phyloP scores from a whole-genome alignment of 352 stramenopile genomes.

The Phytophthora ramorum region DNA sequence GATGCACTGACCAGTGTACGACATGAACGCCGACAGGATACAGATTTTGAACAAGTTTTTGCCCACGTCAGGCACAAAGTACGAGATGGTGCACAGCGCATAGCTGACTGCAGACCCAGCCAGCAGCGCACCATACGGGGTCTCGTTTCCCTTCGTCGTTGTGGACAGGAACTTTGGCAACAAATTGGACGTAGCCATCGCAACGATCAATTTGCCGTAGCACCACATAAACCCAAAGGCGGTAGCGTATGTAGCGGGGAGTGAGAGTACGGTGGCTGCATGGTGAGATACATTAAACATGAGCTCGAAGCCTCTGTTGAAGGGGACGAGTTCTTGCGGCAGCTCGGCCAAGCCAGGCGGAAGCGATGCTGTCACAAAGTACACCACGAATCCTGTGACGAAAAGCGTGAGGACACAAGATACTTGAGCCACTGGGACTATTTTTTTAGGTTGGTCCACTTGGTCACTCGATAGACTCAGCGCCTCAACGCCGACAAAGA shows the following conservation, averaged over 20 bases:
- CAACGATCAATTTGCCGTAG: constrained; percentile 56
- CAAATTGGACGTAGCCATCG: constrained; percentile 54
- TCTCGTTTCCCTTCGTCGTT: constrained; percentile 27
- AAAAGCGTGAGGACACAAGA: constrained; percentile 48
- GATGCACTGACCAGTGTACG: constrained; percentile 49
- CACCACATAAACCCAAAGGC: constrained; percentile 64
- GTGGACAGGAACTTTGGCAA: constrained; percentile 39
- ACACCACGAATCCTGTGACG: constrained; percentile 34
- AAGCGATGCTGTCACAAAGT: constrained; percentile 44
- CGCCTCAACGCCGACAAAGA: constrained; percentile 57
- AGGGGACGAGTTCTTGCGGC: constrained; percentile 29
- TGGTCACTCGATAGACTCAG: constrained; percentile 41
- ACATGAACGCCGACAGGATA: constrained; percentile 42
- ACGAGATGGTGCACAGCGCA: constrained; percentile 40
- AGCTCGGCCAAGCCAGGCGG: constrained; percentile 36
- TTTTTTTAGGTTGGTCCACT: constrained; percentile 46
- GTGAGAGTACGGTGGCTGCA: constrained; percentile 39
- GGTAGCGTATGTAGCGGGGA: constrained; percentile 56
- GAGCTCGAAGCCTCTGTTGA: constrained; percentile 41
- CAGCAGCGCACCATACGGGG: constrained; percentile 29
- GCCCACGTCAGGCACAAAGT: constrained; percentile 25
- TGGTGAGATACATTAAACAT: constrained; percentile 34
- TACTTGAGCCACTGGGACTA: constrained; percentile 49
- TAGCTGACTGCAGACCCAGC: constrained; percentile 42
- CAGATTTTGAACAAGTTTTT: constrained; percentile 41